Percentiles rank a stretch among this genome's conserved stretches.
phyloP scores from a whole-genome alignment of 2,329 filamentous ascomycete genomes.

The Colletotrichum sp. region DNA sequence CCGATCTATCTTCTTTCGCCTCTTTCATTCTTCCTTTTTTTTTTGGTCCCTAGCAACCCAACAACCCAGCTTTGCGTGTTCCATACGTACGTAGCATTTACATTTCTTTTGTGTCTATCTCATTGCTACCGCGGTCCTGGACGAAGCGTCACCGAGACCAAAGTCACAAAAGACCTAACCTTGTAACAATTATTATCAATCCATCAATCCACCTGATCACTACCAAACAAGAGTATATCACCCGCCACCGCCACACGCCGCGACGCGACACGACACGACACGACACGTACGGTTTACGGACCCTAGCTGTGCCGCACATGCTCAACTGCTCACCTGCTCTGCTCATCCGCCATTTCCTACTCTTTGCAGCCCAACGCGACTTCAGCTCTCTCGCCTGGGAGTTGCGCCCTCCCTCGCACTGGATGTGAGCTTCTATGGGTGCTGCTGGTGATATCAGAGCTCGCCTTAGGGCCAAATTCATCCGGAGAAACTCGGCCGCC shows the following conservation, averaged over 20 bases:
- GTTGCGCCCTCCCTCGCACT: background rate
- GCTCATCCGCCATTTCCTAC: background rate
- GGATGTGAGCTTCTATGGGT: slow-evolving; percentile 7
- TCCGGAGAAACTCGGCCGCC: slow-evolving; percentile 45
- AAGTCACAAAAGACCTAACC: background rate
- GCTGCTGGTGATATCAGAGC: slow-evolving; percentile 46
- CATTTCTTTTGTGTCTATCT: background rate
- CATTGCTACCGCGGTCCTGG: background rate
- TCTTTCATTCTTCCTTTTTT: background rate
- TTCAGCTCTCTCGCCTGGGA: background rate
- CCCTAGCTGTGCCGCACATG: background rate
- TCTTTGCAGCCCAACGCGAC: background rate
- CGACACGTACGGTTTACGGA: background rate
- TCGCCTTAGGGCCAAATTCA: slow-evolving; percentile 52
- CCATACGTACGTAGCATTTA: background rate
- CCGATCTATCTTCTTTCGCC: background rate
- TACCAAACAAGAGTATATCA: background rate
- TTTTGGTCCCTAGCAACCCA: background rate
- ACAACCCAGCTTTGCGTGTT: background rate
- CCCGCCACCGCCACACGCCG: background rate
- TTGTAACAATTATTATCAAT: background rate
- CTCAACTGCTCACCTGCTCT: background rate
- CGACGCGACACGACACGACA: background rate
- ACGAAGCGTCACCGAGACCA: background rate
- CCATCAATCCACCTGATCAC: background rate